Percentiles rank a stretch among this genome's conserved stretches.
phyloP scores from a whole-genome alignment of 176 grass and related monocot genomes.

The Rhynchospora breviuscula region DNA sequence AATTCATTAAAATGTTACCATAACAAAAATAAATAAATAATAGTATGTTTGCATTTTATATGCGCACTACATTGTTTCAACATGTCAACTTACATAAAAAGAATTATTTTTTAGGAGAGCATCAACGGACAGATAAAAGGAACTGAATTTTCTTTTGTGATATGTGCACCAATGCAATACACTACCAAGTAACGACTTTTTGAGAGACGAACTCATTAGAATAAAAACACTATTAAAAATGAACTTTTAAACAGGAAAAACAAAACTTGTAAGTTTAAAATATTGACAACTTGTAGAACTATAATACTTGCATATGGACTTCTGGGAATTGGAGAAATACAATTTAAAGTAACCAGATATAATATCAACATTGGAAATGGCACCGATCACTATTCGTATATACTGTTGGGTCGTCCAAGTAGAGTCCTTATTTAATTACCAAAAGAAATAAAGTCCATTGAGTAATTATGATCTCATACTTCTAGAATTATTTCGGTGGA shows the following conservation, averaged over 20 bases:
- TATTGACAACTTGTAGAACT: not conserved
- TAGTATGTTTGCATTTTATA: not conserved
- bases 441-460: not conserved
- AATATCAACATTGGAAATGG: slow-evolving; percentile 1
- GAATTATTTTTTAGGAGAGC: not conserved
- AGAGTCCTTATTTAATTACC: not conserved
- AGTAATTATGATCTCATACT: not conserved
- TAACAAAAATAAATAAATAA: too few relatives aligned
- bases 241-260: not conserved
- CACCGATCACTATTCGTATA: slow-evolving; percentile 13
- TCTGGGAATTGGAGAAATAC: not conserved
- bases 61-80: not conserved
- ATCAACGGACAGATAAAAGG: not conserved
- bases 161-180: not conserved
- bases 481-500: not conserved
- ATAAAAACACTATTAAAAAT: not conserved
- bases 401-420: not conserved
- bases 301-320: not conserved
- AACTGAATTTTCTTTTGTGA: not conserved
- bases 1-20: too few relatives aligned
- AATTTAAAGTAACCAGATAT: not conserved
- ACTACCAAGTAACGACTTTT: not conserved
- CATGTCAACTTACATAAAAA: not conserved
- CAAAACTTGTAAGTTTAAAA: not conserved
- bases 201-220: not conserved